A percentile compares a stretch with the other conserved stretches of the same genome.
These are phyloP conservation scores for Cyclotella sp. DNA, from an alignment of 108 stramenopile genomes.

Conservation along the genomic window DNA sequence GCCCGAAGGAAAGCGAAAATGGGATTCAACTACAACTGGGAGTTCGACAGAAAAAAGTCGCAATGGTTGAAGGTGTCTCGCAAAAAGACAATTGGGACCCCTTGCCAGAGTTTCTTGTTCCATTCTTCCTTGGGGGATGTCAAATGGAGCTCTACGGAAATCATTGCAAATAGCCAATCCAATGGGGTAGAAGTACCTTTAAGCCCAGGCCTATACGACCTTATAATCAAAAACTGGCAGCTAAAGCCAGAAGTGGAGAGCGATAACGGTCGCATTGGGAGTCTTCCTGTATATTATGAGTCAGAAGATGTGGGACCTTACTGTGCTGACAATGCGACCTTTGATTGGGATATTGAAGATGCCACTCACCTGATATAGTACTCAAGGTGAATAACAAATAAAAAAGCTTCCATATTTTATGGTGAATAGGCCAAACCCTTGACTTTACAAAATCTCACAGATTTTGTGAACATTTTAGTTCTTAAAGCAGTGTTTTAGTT, in stretches of 20 bases:
- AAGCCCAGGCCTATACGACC: conserved; percentile 39
- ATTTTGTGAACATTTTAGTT: too few species aligned
- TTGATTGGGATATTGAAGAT: conserved; percentile 47
- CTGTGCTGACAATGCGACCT: conserved; percentile 43
- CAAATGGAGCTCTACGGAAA: conserved; percentile 31
- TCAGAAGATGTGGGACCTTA: conserved; percentile 47
- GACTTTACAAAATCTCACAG: too few species aligned
- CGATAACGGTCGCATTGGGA: conserved; percentile 37
- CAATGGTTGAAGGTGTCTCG: conserved; percentile 33
- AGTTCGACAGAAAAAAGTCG: conserved; percentile 22
- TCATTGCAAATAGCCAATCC: conserved; percentile 10
- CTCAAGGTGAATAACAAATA: too few species aligned
- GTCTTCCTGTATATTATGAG: conserved; percentile 30
- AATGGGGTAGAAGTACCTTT: conserved; percentile 43
- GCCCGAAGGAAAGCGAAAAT: conserved; percentile 34
- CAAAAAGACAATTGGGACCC: conserved; percentile 54
- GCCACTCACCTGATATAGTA: conserved; percentile 40
- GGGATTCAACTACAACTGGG: conserved; percentile 53
- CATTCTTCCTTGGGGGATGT: conserved; percentile 29
- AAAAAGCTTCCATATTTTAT: too few species aligned
- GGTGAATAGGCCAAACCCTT: too few species aligned
- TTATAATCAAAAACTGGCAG: conserved; percentile 38
- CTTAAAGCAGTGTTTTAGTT: too few species aligned
- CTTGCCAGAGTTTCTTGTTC: conserved; percentile 48
- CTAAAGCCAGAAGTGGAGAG: conserved; percentile 36